Evolutionary conservation across 2,329 filamentous ascomycete species (phyloP).

Genomic region (Aotearoamyces nothofagi): DNA sequence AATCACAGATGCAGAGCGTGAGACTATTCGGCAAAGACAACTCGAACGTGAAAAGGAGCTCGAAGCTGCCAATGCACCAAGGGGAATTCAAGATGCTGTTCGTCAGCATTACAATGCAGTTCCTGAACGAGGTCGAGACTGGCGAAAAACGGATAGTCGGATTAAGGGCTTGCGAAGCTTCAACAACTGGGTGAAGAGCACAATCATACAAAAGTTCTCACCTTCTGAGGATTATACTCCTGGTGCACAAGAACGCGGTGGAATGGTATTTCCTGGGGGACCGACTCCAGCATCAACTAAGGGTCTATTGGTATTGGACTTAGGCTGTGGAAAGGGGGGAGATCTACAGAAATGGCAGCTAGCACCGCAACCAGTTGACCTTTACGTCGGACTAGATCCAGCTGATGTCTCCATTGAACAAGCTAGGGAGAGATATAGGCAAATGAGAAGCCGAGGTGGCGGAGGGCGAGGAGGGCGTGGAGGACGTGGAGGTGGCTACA

Average conservation of each 20-base stretch:
- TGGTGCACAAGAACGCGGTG: constrained; percentile 37
- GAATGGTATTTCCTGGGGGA: constrained; percentile 17
- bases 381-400: constrained; percentile 90
- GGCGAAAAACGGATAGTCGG: constrained; percentile 83
- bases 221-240: constrained; percentile 60
- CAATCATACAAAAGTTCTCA: constrained; percentile 91
- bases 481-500: constrained; percentile 27
- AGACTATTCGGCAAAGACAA: constrained; percentile 47
- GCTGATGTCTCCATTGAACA: constrained; percentile 87
- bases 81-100: constrained; percentile 71
- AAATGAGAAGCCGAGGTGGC: constrained; percentile 47
- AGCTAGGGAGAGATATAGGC: constrained; percentile 67
- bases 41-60: constrained; percentile 38
- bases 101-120: constrained; percentile 93
- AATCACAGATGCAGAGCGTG: constrained; percentile 50
- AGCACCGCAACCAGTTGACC: constrained; percentile 74
- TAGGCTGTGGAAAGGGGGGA: constrained; percentile 93
- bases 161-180: constrained; percentile 91
- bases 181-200: constrained; percentile 99
- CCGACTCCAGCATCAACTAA: constrained; percentile 20
- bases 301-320: constrained; percentile 70
- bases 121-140: constrained; percentile 82
- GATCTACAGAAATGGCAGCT: constrained; percentile 94
- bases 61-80: constrained; percentile 16
- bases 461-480: constrained; percentile 36